Percentiles rank a stretch among this genome's conserved stretches.
Evolutionary conservation across 768 basidiomycete species (phyloP).

Genomic region (Termitomyces heimii): DNA sequence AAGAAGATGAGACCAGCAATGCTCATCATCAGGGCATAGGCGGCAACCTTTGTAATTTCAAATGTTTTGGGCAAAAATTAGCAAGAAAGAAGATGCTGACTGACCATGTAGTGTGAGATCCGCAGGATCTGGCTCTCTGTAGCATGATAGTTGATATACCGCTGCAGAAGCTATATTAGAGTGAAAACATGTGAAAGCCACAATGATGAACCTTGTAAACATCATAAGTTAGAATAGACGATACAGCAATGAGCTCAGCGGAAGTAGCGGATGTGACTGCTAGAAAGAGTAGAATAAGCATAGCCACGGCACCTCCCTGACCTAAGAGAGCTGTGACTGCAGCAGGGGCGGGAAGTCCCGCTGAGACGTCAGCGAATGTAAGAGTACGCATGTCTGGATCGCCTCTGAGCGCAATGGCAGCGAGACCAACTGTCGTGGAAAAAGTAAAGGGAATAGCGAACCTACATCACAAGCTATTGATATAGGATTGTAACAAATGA

Average conservation of each 20-base stretch:
- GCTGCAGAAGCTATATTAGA: slow-evolving; percentile 25
- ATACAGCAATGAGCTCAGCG: slow-evolving; percentile 91
- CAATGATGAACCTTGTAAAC: slow-evolving; percentile 56
- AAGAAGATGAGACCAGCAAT: slow-evolving; percentile 82
- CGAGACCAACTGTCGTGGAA: slow-evolving; percentile 82
- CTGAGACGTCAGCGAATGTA: slow-evolving; percentile 64
- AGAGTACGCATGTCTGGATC: slow-evolving; percentile 47
- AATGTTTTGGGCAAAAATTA: neutral
- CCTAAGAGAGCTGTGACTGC: slow-evolving; percentile 81
- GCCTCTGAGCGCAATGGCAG: slow-evolving; percentile 73
- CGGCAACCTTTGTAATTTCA: slow-evolving; percentile 39
- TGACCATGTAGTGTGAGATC: slow-evolving; percentile 62
- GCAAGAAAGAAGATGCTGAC: slow-evolving; percentile 7
- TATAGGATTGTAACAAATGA: neutral
- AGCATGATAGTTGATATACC: slow-evolving; percentile 78
- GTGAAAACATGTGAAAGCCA: neutral
- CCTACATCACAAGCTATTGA: slow-evolving; percentile 24
- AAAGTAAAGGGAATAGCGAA: slow-evolving; percentile 86
- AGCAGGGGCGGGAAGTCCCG: slow-evolving; percentile 83
- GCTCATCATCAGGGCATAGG: slow-evolving; percentile 75
- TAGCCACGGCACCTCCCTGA: slow-evolving; percentile 68
- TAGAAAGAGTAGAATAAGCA: slow-evolving; percentile 80
- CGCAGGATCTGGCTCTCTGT: slow-evolving; percentile 66
- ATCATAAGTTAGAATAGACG: slow-evolving; percentile 78
- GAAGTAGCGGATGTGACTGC: slow-evolving; percentile 83